phyloP scores from a whole-genome alignment of 805 yeast species.

The Yarrowia porcina region DNA sequence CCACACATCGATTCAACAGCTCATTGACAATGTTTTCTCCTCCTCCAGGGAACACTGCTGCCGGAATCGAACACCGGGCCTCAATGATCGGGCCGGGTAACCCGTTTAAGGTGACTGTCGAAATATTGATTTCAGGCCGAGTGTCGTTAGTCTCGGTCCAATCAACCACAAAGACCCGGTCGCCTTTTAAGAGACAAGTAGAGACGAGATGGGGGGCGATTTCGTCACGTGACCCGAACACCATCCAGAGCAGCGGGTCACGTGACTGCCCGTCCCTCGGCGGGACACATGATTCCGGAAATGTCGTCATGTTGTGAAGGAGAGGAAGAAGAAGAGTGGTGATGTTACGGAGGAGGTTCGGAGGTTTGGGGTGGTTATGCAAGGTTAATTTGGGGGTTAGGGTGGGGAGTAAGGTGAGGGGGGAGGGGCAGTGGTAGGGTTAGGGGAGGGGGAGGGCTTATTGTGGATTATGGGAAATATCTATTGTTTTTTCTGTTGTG shows the following conservation, averaged over 20 bases:
- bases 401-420: too few relatives aligned
- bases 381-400: too few relatives aligned
- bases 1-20: not conserved
- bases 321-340: not conserved
- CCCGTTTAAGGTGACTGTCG: not conserved
- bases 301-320: not conserved
- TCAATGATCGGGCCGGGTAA: conserved; percentile 1
- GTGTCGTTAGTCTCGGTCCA: not conserved
- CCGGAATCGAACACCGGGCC: not conserved
- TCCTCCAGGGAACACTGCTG: not conserved
- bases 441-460: not conserved
- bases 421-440: too few relatives aligned
- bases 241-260: conserved; percentile 15
- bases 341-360: not conserved
- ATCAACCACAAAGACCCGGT: conserved; percentile 5
- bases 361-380: too few relatives aligned
- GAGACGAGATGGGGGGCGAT: not conserved
- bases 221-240: conserved; percentile 7
- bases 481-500: too few relatives aligned
- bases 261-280: not conserved
- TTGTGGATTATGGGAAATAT: too few relatives aligned
- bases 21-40: not conserved
- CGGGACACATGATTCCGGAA: not conserved
- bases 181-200: not conserved
- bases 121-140: not conserved